Evolutionary conservation across 192 early-diverging fungal genomes (phyloP).

Genomic region (Chytriomyces hyalinus): DNA sequence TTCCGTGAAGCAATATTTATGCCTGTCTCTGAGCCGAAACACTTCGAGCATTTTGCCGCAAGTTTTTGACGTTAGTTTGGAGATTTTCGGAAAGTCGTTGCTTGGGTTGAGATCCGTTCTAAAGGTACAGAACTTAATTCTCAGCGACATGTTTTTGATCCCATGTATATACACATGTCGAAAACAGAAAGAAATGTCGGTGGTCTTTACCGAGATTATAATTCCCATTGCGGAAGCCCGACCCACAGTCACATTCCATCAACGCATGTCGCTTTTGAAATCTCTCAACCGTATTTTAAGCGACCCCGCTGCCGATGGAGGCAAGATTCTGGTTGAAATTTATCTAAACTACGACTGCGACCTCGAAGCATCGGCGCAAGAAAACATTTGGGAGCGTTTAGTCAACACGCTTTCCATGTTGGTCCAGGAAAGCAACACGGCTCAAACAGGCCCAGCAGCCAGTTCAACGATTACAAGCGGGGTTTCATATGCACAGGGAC

Average conservation of each 20-base stretch:
- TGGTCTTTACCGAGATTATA: constrained; percentile 88
- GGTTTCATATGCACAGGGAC: constrained; percentile 11
- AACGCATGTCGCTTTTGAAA: constrained; percentile 77
- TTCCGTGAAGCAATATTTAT: constrained; percentile 85
- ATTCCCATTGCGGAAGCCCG: constrained; percentile 87
- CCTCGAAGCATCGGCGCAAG: constrained; percentile 67
- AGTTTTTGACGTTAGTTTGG: constrained; percentile 82
- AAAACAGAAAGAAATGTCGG: constrained; percentile 79
- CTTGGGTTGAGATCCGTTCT: constrained; percentile 70
- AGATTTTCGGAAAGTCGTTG: constrained; percentile 82
- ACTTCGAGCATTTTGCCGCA: constrained; percentile 75
- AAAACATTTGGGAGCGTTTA: constrained; percentile 91
- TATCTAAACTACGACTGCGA: constrained; percentile 96
- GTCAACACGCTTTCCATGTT: constrained; percentile 73
- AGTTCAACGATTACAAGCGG: constrained; percentile 17
- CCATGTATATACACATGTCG: neutral
- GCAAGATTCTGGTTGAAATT: constrained; percentile 82
- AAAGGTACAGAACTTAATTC: constrained; percentile 56
- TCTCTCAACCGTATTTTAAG: constrained; percentile 68
- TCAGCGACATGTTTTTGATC: neutral
- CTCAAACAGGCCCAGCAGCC: neutral
- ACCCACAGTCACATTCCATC: constrained; percentile 63
- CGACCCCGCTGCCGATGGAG: constrained; percentile 65
- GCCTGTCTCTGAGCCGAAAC: constrained; percentile 81
- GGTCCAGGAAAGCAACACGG: constrained; percentile 39